Evolutionary conservation across 1,139 yeast species (phyloP).

Genomic region (Saccharomycopsis hybrid): DNA sequence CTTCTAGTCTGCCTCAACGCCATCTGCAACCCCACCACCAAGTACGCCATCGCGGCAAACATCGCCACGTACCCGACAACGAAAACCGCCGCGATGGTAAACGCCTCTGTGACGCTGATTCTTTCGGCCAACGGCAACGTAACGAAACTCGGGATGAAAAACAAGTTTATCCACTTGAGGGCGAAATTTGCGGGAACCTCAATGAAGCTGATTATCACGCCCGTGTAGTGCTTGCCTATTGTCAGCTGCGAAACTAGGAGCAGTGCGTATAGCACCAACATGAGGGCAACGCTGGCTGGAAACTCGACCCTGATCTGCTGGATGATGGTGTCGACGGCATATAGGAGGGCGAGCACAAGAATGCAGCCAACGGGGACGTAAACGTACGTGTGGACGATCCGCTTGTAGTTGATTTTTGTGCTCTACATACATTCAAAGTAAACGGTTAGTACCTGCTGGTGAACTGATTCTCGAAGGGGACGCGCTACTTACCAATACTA

Average conservation of each 20-base stretch:
- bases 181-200: slow-evolving; percentile 66
- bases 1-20: slow-evolving; percentile 12
- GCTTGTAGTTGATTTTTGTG: slow-evolving; percentile 8
- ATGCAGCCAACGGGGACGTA: slow-evolving; percentile 36
- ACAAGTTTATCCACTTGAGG: slow-evolving; percentile 70
- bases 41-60: slow-evolving; percentile 43
- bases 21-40: slow-evolving; percentile 36
- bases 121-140: slow-evolving; percentile 60
- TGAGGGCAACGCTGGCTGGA: slow-evolving; percentile 72
- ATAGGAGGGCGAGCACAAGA: slow-evolving; percentile 40
- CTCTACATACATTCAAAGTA: too few species aligned
- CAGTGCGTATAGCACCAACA: slow-evolving; percentile 53
- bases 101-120: slow-evolving; percentile 60
- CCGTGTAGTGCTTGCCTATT: slow-evolving; percentile 35
- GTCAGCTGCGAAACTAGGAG: slow-evolving; percentile 35
- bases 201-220: slow-evolving; percentile 40
- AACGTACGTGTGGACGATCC: slow-evolving; percentile 24
- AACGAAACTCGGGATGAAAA: slow-evolving; percentile 72
- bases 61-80: slow-evolving; percentile 54
- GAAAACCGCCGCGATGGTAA: slow-evolving; percentile 70
- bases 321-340: slow-evolving; percentile 56
- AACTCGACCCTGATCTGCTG: slow-evolving; percentile 46
- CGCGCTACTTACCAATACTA: too few species aligned
- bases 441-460: too few species aligned
- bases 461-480: too few species aligned